phyloP scores from a whole-genome alignment of 371 early-diverging fungal genomes.

The Syncephalastrum racemosum region DNA sequence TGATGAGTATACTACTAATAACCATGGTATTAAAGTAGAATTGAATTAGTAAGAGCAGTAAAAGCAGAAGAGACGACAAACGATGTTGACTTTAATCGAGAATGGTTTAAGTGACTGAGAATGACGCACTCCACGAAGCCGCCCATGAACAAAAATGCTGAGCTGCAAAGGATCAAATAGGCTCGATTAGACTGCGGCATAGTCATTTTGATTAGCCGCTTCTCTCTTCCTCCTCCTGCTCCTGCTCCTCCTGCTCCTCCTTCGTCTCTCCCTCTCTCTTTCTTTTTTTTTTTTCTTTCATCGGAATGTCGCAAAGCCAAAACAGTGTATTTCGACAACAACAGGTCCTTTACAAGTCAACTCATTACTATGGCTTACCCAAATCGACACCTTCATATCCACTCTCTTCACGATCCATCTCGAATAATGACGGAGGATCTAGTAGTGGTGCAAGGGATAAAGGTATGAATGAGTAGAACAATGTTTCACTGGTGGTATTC shows the following conservation, averaged over 20 bases:
- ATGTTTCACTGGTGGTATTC: background rate
- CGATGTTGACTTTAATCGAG: too few relatives aligned
- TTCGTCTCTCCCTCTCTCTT: background rate
- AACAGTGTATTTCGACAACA: slow-evolving; percentile 39
- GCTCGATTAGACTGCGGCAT: too few relatives aligned
- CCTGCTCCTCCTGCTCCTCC: background rate
- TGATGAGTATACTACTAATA: too few relatives aligned
- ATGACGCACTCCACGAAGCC: too few relatives aligned
- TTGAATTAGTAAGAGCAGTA: too few relatives aligned
- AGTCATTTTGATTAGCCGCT: too few relatives aligned
- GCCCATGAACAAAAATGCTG: too few relatives aligned
- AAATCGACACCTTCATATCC: slow-evolving; percentile 33
- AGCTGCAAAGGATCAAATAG: too few relatives aligned
- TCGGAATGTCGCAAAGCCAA: slow-evolving; percentile 26
- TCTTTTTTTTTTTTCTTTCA: background rate
- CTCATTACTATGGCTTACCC: slow-evolving; percentile 24
- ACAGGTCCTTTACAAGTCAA: slow-evolving; percentile 30
- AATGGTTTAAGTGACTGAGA: too few relatives aligned
- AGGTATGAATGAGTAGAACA: background rate
- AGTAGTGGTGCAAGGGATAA: background rate
- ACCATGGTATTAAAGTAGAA: too few relatives aligned
- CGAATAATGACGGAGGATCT: too few relatives aligned
- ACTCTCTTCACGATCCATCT: slow-evolving; percentile 15
- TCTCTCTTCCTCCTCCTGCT: background rate
- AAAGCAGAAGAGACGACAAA: too few relatives aligned